A percentile compares a stretch with the other conserved stretches of the same genome.
Conservation (phyloP, 345 rosid genomes). For the Viola odorata region DNA sequence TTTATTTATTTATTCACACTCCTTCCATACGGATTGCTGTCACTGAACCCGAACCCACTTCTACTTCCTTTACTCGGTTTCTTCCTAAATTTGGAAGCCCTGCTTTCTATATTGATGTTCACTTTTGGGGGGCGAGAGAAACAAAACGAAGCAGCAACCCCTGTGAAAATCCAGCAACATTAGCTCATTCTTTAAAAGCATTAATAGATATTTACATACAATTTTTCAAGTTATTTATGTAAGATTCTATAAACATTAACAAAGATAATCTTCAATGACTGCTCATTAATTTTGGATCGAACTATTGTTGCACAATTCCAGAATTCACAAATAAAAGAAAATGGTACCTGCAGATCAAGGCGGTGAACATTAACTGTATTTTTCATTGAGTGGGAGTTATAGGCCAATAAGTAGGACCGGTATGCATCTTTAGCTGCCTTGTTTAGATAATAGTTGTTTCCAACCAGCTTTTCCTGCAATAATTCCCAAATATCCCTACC, state of each 20-base stretch:
- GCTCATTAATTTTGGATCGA: background rate
- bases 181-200: background rate
- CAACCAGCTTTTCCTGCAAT: conserved; percentile 80
- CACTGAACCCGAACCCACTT: conserved; percentile 53
- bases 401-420: conserved; percentile 79
- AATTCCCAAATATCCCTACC: background rate
- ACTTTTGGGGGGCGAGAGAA: conserved; percentile 89
- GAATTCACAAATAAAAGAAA: background rate
- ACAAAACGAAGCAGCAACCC: conserved; percentile 84
- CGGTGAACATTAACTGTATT: conserved; percentile 91
- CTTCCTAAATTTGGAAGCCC: conserved; percentile 79
- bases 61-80: conserved; percentile 43
- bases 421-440: conserved; percentile 94
- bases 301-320: background rate
- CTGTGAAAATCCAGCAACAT: conserved; percentile 37
- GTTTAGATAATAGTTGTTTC: conserved; percentile 63
- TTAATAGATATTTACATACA: background rate
- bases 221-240: background rate
- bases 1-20: too few species aligned
- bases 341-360: conserved; percentile 76
- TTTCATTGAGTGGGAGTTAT: conserved; percentile 94
- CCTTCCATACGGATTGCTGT: conserved; percentile 75
- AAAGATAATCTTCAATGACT: background rate
- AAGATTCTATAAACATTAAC: background rate
- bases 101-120: conserved; percentile 77